These are phyloP conservation scores for Noccaea caerulescens DNA, from an alignment of 345 rosid genomes.

Conservation along the genomic window DNA sequence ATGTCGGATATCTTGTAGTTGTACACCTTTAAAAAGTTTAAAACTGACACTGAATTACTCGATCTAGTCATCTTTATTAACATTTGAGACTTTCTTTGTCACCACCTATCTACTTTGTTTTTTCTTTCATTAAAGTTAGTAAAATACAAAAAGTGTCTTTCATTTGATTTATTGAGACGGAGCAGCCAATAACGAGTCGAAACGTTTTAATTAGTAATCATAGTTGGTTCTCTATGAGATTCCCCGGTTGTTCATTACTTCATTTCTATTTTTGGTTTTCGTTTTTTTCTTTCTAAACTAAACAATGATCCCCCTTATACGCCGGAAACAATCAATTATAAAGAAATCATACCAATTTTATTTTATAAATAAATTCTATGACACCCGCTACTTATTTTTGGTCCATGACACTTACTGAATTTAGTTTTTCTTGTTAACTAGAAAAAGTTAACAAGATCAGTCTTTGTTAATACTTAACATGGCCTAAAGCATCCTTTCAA, in stretches of 20 bases:
- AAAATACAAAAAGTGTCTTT: constrained; percentile 5
- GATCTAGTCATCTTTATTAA: background rate
- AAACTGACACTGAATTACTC: constrained; percentile 24
- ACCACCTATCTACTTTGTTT: background rate
- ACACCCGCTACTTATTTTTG: no score
- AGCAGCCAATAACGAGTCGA: constrained; percentile 26
- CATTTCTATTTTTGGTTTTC: constrained; percentile 1
- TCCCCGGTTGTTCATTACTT: constrained; percentile 4
- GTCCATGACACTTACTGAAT: no score
- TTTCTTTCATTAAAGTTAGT: background rate
- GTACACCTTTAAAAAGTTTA: background rate
- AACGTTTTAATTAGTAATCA: constrained; percentile 20
- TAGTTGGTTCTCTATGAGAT: constrained; percentile 10
- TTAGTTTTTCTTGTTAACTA: no score
- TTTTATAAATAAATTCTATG: no score
- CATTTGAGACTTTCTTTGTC: constrained; percentile 12
- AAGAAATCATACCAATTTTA: no score
- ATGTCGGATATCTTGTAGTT: background rate
- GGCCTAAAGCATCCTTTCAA: no score
- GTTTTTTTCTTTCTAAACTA: background rate
- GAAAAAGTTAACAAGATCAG: no score
- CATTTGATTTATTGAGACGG: constrained; percentile 1
- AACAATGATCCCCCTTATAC: no score
- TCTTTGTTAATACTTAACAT: no score
- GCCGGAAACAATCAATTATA: no score